These are phyloP conservation scores for Aspergillus sparsus DNA, from an alignment of 495 filamentous ascomycete genomes.

Conservation along the genomic window DNA sequence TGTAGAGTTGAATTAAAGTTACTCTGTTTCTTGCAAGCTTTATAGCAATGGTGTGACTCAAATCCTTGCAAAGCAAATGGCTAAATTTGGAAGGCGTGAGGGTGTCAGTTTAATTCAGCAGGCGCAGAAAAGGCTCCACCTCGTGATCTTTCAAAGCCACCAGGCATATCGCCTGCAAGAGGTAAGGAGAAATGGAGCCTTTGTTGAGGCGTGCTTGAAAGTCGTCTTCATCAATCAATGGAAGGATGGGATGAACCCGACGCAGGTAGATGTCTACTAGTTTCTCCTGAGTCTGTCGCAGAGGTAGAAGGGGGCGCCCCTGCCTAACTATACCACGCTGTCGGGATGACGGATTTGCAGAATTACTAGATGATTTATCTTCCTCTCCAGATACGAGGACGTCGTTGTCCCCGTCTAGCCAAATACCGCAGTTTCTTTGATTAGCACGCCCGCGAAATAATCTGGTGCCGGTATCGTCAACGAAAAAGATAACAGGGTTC, in stretches of 20 bases:
- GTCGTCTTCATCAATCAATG: slow-evolving; percentile 33
- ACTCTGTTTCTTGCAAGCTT: slow-evolving; percentile 33
- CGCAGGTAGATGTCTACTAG: slow-evolving; percentile 30
- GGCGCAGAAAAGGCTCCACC: slow-evolving; percentile 28
- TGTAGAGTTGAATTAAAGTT: slow-evolving; percentile 36
- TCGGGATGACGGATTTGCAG: background rate
- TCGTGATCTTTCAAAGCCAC: slow-evolving; percentile 37
- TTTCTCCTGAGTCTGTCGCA: slow-evolving; percentile 21
- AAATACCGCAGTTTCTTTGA: slow-evolving; percentile 26
- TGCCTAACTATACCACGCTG: background rate
- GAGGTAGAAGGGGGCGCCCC: slow-evolving; percentile 17
- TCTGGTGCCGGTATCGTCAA: slow-evolving; percentile 19
- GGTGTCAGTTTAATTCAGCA: slow-evolving; percentile 18
- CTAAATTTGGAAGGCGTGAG: slow-evolving; percentile 31
- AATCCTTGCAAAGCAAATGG: slow-evolving; percentile 24
- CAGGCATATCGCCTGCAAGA: slow-evolving; percentile 38
- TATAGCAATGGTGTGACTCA: slow-evolving; percentile 16
- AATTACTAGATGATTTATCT: background rate
- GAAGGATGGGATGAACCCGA: slow-evolving; percentile 29
- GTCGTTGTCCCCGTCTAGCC: slow-evolving; percentile 20
- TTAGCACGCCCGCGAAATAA: slow-evolving; percentile 20
- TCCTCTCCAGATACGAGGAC: slow-evolving; percentile 5
- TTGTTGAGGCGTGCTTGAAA: slow-evolving; percentile 23
- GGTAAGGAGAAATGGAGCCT: slow-evolving; percentile 20
- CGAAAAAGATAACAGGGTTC: slow-evolving; percentile 27